These are phyloP conservation scores for Lichtheimia ramosa DNA, from an alignment of 371 early-diverging fungal genomes.

Conservation along the genomic window DNA sequence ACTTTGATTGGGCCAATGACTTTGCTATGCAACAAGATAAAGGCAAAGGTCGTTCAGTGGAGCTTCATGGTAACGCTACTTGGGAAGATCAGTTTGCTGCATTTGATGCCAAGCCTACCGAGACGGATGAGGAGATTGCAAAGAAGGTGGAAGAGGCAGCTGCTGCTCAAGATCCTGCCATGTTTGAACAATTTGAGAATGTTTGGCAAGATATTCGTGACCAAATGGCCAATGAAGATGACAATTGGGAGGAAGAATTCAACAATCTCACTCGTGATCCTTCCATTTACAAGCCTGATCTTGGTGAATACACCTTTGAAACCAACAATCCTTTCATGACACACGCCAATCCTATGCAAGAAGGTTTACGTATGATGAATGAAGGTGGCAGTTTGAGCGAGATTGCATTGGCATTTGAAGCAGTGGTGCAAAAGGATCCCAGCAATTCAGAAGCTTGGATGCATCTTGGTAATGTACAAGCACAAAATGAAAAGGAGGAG, in stretches of 20 bases:
- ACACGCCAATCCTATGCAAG: conserved; percentile 53
- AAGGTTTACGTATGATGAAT: conserved; percentile 50
- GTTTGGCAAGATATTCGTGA: conserved; percentile 61
- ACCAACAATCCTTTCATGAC: conserved; percentile 71
- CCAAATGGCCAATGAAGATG: conserved; percentile 49
- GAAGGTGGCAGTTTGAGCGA: conserved; percentile 68
- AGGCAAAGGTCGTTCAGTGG: conserved; percentile 46
- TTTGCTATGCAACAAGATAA: conserved; percentile 54
- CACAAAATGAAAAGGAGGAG: conserved; percentile 87
- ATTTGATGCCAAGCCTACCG: conserved; percentile 38
- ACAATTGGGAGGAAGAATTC: conserved; percentile 66
- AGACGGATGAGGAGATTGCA: conserved; percentile 51
- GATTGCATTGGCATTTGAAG: conserved; percentile 80
- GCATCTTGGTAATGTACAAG: conserved; percentile 78
- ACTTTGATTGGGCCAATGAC: conserved; percentile 67
- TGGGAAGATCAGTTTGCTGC: conserved; percentile 79
- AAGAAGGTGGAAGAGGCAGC: conserved; percentile 48
- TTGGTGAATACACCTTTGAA: conserved; percentile 77
- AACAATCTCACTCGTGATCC: conserved; percentile 37
- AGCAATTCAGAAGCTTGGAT: conserved; percentile 76
- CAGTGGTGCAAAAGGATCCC: conserved; percentile 73
- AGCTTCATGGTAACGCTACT: conserved; percentile 36
- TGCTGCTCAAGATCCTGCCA: conserved; percentile 40
- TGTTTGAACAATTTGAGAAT: conserved; percentile 52
- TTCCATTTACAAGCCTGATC: conserved; percentile 53